Evolutionary conservation across 208 protist species (phyloP).

Genomic region (Spongospora subterranea): DNA sequence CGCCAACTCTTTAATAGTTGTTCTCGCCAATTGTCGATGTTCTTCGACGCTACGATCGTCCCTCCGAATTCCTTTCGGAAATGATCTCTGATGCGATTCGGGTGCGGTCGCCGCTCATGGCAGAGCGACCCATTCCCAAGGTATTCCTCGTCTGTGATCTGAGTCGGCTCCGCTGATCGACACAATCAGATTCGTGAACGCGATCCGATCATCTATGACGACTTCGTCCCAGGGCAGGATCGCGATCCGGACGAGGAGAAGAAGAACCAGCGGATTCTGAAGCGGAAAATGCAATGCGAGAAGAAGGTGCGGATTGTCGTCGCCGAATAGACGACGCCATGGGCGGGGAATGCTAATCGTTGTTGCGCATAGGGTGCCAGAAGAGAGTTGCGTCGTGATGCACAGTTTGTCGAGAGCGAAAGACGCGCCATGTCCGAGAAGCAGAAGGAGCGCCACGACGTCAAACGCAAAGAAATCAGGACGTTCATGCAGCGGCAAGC

Average conservation of each 20-base stretch:
- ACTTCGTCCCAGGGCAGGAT: neutral
- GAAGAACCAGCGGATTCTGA: neutral
- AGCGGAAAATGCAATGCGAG: constrained; percentile 4
- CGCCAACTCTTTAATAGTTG: too few relatives aligned
- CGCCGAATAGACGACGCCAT: neutral
- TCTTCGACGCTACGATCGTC: too few relatives aligned
- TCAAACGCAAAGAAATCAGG: neutral
- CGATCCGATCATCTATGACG: constrained; percentile 28
- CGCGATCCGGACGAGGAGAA: neutral
- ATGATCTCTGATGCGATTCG: too few relatives aligned
- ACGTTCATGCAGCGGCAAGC: neutral
- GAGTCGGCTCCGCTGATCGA: neutral
- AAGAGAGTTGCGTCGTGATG: constrained; percentile 29
- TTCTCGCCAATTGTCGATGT: too few relatives aligned
- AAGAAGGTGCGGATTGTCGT: constrained; percentile 34
- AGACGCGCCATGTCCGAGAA: neutral
- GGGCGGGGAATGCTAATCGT: too few relatives aligned
- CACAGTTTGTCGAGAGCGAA: constrained; percentile 35
- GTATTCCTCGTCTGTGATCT: neutral
- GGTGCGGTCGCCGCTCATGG: neutral
- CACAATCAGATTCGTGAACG: constrained; percentile 15
- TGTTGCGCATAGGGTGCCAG: neutral
- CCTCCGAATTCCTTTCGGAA: too few relatives aligned
- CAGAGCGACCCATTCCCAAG: neutral
- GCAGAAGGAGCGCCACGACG: neutral